These are phyloP conservation scores for Apiotrichum brassicae DNA, from an alignment of 1,284 basidiomycete genomes.

Conservation along the genomic window DNA sequence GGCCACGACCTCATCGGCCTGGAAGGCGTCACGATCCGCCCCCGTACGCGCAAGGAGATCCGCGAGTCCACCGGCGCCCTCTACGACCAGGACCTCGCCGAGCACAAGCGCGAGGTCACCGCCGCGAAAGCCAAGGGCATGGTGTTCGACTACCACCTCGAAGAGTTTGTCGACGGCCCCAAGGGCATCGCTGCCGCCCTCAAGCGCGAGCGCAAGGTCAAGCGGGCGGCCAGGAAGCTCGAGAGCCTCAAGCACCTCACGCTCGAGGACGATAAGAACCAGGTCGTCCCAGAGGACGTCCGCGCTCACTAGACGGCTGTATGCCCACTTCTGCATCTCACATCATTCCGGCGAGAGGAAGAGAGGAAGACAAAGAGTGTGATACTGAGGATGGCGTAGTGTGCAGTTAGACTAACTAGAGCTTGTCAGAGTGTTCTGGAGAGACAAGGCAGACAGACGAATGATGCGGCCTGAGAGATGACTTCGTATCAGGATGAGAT, in stretches of 20 bases:
- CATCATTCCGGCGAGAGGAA: conserved; percentile 5
- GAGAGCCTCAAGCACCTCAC: conserved; percentile 9
- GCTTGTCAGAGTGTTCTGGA: too few relatives aligned
- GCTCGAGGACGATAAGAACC: conserved; percentile 25
- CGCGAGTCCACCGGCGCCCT: conserved; percentile 31
- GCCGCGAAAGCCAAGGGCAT: conserved; percentile 17
- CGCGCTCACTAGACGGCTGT: not conserved
- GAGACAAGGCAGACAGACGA: too few relatives aligned
- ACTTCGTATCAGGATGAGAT: too few relatives aligned
- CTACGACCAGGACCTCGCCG: conserved; percentile 26
- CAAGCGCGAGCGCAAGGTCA: conserved; percentile 10
- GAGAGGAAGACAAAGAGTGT: too few relatives aligned
- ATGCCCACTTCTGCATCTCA: conserved; percentile 1
- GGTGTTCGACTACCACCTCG: conserved; percentile 12
- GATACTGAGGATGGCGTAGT: too few relatives aligned
- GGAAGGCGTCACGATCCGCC: conserved; percentile 32
- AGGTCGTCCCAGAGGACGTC: conserved; percentile 25
- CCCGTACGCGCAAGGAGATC: conserved; percentile 39
- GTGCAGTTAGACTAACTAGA: too few relatives aligned
- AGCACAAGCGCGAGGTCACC: conserved; percentile 18
- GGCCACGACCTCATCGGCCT: conserved; percentile 25
- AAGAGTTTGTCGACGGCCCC: conserved; percentile 10
- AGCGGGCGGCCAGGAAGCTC: conserved; percentile 12
- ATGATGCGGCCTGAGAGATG: too few relatives aligned
- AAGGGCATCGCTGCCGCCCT: not conserved